These are phyloP conservation scores for Trametes maxima DNA, from an alignment of 768 basidiomycete genomes.

Conservation along the genomic window DNA sequence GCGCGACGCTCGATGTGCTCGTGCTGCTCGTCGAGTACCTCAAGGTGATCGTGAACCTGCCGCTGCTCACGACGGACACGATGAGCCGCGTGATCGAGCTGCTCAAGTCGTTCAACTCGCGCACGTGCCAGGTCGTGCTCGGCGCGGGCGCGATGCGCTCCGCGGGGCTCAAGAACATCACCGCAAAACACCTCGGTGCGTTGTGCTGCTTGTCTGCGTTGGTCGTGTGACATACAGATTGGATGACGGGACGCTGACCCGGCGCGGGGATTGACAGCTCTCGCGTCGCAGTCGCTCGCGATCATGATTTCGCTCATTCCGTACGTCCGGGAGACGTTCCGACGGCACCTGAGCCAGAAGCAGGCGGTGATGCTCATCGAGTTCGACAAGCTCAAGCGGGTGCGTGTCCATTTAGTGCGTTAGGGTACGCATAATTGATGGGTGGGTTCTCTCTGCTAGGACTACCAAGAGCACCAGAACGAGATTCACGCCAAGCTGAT, in stretches of 20 bases:
- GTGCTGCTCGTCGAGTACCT: conserved; percentile 82
- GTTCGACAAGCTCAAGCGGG: conserved; percentile 97
- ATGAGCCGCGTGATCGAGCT: conserved; percentile 95
- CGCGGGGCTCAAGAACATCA: conserved; percentile 97
- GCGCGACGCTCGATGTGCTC: conserved; percentile 79
- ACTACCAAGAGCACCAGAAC: conserved; percentile 99
- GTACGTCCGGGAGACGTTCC: conserved; percentile 92
- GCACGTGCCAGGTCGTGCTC: conserved; percentile 96
- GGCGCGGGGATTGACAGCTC: conserved; percentile 49
- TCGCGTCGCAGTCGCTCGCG: conserved; percentile 95
- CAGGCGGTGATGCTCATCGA: conserved; percentile 97
- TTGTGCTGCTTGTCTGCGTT: conserved; percentile 7
- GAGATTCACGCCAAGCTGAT: conserved; percentile 98
- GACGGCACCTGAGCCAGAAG: conserved; percentile 90
- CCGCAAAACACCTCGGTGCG: conserved; percentile 93
- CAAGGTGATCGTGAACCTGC: conserved; percentile 82
- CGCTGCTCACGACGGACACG: conserved; percentile 90
- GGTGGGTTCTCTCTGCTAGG: conserved; percentile 46
- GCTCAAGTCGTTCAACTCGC: conserved; percentile 95
- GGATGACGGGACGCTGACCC: conserved; percentile 12
- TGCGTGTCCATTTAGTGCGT: conserved; percentile 40
- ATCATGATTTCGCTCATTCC: conserved; percentile 94
- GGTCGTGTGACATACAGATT: conserved; percentile 11
- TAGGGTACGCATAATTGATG: background rate
- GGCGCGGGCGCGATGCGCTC: conserved; percentile 99